Evolutionary conservation across 2,329 filamentous ascomycete species (phyloP).

Genomic region (Geosmithia putterillii): DNA sequence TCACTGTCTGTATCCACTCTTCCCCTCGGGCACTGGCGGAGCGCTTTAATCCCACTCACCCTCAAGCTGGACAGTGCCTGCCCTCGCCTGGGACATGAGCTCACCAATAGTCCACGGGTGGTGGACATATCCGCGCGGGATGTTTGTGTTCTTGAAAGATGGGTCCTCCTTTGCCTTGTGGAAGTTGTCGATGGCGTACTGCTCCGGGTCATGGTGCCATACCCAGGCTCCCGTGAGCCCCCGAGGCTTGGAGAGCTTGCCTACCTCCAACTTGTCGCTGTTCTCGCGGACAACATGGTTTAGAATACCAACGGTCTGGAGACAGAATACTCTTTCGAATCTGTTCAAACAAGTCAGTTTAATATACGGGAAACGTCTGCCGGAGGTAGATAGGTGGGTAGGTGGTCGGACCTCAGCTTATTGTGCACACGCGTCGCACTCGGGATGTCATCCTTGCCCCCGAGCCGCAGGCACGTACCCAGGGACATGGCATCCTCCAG

Average conservation of each 20-base stretch:
- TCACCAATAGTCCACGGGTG: constrained; percentile 11
- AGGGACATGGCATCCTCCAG: constrained; percentile 9
- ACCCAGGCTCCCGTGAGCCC: neutral
- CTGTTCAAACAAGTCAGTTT: neutral
- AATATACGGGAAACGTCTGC: neutral
- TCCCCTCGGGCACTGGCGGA: too few species aligned
- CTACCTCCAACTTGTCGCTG: constrained; percentile 7
- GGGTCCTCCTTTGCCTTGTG: constrained; percentile 9
- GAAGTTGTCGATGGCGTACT: constrained; percentile 15
- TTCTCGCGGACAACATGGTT: constrained; percentile 8
- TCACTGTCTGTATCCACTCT: too few species aligned
- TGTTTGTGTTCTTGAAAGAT: constrained; percentile 17
- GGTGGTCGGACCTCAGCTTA: constrained; percentile 2
- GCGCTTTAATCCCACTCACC: too few species aligned
- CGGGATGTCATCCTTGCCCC: constrained; percentile 1
- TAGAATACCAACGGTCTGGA: constrained; percentile 8
- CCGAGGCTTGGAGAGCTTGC: constrained; percentile 2
- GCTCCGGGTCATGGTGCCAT: constrained; percentile 16
- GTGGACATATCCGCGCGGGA: constrained; percentile 12
- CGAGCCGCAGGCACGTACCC: constrained; percentile 7
- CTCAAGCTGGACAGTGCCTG: too few species aligned
- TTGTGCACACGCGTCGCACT: constrained; percentile 2
- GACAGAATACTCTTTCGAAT: constrained; percentile 7
- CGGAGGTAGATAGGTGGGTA: too few species aligned
- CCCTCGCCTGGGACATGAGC: neutral